Evolutionary conservation across 2,329 filamentous ascomycete genomes (phyloP), one percentile per base, ranked within the genome.

Genomic region (Torrubiellomyces zombiae): DNA sequence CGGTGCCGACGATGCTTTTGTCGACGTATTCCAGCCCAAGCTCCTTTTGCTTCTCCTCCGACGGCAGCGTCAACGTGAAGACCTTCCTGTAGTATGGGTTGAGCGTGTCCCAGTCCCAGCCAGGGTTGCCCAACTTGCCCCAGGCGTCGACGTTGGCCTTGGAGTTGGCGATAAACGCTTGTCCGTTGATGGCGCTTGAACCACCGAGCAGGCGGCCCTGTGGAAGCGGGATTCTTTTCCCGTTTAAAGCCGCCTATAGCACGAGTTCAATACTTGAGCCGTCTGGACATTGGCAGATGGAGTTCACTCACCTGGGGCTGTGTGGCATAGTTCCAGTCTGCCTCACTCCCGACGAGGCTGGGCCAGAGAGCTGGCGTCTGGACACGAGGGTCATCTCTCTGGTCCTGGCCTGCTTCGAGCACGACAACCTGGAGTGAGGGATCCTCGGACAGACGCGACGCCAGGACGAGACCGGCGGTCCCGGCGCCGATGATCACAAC

Each of bases 401-500:
- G 32, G 27, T 47, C 43, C 8, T 35, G 27, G 10, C 43, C 44
- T 5, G 45, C 38, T 24, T 48, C 45, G 11, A 48, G 23, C 7
- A 48, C 37, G 4, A 46, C 18, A 3, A 48, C 37, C 4, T 23
- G 24, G 13, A 29, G 25, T 3, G 26, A 24, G 4, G 23, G 28
- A 20, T 44, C 33, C 16, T 45, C 37, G 9, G 38, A 35, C 6
- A 45, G 37, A 11, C 44, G 39, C 12, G 30, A 32, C 7, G 42
- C 45, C 6, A 48, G 25, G 8, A 45, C 43, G 6, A 47, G 28
- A 9, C 45, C 44, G 3, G 41, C 35, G 1, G 39, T 40, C 4
- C 45, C 45, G 14, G 43, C 45, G 9, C 45, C 44, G 4, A 44
- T 37, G 16, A 46, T 33, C 14, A 47, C 35, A 14, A 23, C 14